Percentiles rank a stretch among this genome's conserved stretches.
Evolutionary conservation across 2,329 filamentous ascomycete species (phyloP).

Genomic region (Diaporthe aspalathi): DNA sequence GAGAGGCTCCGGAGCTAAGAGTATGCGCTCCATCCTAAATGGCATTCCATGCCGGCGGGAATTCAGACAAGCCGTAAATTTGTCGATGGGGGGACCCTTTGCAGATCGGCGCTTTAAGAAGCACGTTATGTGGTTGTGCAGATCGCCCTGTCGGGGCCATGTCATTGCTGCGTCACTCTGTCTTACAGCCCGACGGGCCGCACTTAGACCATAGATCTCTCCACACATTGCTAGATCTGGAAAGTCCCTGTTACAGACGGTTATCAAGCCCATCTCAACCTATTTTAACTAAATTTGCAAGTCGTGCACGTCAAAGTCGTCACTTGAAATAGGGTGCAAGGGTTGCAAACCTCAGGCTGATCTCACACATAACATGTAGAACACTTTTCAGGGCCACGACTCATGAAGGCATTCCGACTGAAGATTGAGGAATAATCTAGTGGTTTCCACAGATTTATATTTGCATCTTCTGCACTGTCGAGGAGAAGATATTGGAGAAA

Average conservation of each 20-base stretch:
- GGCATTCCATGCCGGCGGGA: not conserved
- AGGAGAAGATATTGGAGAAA: not conserved
- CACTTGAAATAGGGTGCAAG: not conserved
- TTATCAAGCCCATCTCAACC: not conserved
- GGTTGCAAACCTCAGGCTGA: not conserved
- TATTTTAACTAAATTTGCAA: not conserved
- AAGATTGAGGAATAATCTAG: not conserved
- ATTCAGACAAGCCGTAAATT: not conserved
- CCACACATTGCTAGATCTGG: not conserved
- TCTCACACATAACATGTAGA: not conserved
- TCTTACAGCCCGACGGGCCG: not conserved
- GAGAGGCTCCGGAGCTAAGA: constrained; percentile 30
- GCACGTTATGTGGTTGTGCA: not conserved
- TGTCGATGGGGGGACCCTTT: not conserved
- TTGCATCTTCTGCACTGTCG: too few species aligned
- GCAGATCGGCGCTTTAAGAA: constrained; percentile 20
- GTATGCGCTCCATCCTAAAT: constrained; percentile 33
- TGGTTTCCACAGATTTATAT: too few species aligned
- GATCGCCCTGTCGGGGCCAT: not conserved
- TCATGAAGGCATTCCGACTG: not conserved
- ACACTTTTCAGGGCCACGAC: not conserved
- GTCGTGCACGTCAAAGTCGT: not conserved
- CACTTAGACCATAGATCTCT: not conserved
- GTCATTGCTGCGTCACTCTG: constrained; percentile 24
- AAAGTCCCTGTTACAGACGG: not conserved